Base-by-base conservation (phyloP, 148 eudicot genomes). In the Camellia granthamiana region DNA sequence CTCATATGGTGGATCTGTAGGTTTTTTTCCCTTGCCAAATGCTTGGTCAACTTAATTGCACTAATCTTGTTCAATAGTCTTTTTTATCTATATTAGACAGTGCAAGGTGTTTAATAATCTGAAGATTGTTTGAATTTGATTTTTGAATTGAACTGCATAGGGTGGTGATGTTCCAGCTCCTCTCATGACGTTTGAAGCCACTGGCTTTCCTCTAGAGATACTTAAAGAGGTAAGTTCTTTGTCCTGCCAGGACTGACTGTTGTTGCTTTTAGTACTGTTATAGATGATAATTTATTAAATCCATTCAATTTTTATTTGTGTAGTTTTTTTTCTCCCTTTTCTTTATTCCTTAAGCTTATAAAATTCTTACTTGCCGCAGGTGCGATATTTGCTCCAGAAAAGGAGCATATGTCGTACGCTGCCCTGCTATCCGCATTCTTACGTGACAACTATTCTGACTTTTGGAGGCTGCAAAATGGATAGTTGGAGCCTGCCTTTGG, bases 371-470 rank as follows among this genome's bases (percentile, higher is more conserved):
- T 93, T 93, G 87, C 88, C 98, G 98, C 99, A 96, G 99, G 98
- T 96, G 99, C 99, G 99, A 96, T 96, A 93, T 96, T 88, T 96
- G 99, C 98, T 96, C 99, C 98, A 81, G 92, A 91, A 90, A 89
- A 83, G 93, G 99, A 96, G 99, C 99, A 96, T 91, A 93, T 96
- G 99, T 96, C 99, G 99, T 96, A 96, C 99, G 93, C 99, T 93
- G 99, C 98, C 85, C 87, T 94, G 97, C 92, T 83, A 90, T 90
- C 88, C 88, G 83, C 90, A 86, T 88, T 83, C 83, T 89, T 90
- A 83, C 83, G 85, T 91, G 84, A 86, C 92, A 89, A 84, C 88
- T 86, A 87, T 88, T 91, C 91, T 84, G 88, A 85, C 71, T 85
- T 92, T 89, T 88, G 90, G 91, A 93, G 92, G 92, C 94, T 96